Base-by-base conservation (phyloP, 2,329 filamentous ascomycete genomes). In the Xylaria multiplex region DNA sequence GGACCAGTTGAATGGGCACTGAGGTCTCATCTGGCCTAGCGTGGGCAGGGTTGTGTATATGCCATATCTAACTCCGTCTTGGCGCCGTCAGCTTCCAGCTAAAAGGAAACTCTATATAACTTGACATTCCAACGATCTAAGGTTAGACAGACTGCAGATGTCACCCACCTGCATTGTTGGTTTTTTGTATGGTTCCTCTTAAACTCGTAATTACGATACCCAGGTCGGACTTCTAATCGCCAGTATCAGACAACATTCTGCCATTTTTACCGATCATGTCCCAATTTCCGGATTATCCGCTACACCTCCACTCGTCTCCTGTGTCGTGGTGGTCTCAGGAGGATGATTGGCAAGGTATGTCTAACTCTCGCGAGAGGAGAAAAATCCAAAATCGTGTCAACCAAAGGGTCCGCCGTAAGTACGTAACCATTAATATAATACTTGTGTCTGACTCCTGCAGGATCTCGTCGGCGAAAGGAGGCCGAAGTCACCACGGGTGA, bases 301-400 rank as follows among this genome's bases (percentile, higher is more conserved):
- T 30, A 14, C 19, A 56, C 32, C 9, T 32, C 42, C 11, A 49
- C 46, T 11, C 30, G n/a, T 14, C 22, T 7, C 35, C 13, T 40
- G n/a, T 63, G 11, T 24, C 9, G n/a, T 58, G 46, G 59, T 65
- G 45, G 59, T 65, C 59, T 30, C 53, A 19, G 1, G 58, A 42
- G 7, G 64, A 64, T 27, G 50, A 64, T 35, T 55, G 43, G 49
- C 54, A 49, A 32, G 64, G 53, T 24, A 64, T 66, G 30, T n/a
- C 40, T 19, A 59, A 50, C 42, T 2, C 48, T 19, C 49, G 49
- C n/a, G 64, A 66, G 27, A 63, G 64, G n/a, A 66, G 64, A 27
- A 66, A 22, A 45, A 56, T 59, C 8, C 64, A 66, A 35, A 66
- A 66, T 24, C 64, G 64, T 4, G 59, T 66, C 7, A 66, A 66